Percentiles rank a stretch among this genome's conserved stretches.
Evolutionary conservation across 441 rosid species (phyloP).

Genomic region (Breynia disticha): DNA sequence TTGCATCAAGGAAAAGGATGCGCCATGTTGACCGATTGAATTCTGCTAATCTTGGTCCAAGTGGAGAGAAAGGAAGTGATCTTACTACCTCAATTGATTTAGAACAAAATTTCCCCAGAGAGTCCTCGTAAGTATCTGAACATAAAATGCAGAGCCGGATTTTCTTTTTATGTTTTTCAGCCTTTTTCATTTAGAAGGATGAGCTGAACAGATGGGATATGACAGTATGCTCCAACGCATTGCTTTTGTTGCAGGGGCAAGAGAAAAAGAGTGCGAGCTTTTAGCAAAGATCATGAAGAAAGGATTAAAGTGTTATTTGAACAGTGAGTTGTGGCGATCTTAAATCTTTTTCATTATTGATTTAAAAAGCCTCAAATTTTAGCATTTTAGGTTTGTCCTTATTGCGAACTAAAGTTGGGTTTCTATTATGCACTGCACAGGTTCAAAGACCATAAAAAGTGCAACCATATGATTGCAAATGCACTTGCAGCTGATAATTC

Average conservation of each 20-base stretch:
- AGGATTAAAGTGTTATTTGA: conserved; percentile 60
- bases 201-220: conserved; percentile 7
- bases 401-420: conserved; percentile 1
- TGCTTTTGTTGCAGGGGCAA: conserved; percentile 43
- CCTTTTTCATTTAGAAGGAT: conserved; percentile 6
- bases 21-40: conserved; percentile 19
- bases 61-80: conserved; percentile 22
- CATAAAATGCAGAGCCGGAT: conserved; percentile 2
- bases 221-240: conserved; percentile 5
- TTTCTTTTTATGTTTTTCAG: background rate
- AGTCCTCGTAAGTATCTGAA: conserved; percentile 47
- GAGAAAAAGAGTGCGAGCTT: conserved; percentile 61
- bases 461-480: conserved; percentile 73
- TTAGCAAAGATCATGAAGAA: conserved; percentile 74
- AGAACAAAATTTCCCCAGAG: conserved; percentile 25
- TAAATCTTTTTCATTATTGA: background rate
- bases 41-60: conserved; percentile 19
- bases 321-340: conserved; percentile 46
- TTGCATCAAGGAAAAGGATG: conserved; percentile 43
- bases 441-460: conserved; percentile 71
- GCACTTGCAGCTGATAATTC: conserved; percentile 52
- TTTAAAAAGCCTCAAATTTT: background rate
- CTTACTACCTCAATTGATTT: conserved; percentile 28
- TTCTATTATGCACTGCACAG: conserved; percentile 25
- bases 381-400: background rate